A percentile compares a stretch with the other conserved stretches of the same genome.
phyloP scores from a whole-genome alignment of 768 basidiomycete genomes.

The Pleurotus sapidus region DNA sequence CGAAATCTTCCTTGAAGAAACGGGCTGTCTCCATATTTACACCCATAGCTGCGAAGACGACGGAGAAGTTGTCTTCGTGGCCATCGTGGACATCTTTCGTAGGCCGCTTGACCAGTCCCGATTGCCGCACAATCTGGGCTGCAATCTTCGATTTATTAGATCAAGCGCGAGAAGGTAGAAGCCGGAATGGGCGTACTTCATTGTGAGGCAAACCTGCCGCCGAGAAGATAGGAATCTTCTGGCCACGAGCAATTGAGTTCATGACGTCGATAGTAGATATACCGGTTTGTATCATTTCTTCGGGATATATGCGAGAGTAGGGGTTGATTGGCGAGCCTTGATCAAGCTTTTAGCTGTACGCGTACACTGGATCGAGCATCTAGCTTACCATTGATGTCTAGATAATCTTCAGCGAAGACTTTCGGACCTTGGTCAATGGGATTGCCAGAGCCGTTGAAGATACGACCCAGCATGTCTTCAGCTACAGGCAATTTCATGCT shows the following conservation, averaged over 20 bases:
- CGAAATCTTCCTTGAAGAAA: conserved; percentile 99
- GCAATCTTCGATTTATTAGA: conserved; percentile 66
- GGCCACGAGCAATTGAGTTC: conserved; percentile 99
- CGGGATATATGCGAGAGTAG: conserved; percentile 97
- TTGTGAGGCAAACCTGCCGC: conserved; percentile 99
- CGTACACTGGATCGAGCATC: conserved; percentile 8
- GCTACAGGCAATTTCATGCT: conserved; percentile 99
- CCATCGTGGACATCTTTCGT: conserved; percentile 98
- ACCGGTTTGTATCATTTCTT: conserved; percentile 99
- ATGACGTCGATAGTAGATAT: conserved; percentile 97
- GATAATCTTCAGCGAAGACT: conserved; percentile 98
- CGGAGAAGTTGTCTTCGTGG: conserved; percentile 99
- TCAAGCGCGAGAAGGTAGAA: background rate
- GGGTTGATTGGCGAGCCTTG: conserved; percentile 97
- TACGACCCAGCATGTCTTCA: conserved; percentile 98
- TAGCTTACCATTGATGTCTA: conserved; percentile 93
- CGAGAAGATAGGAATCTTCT: conserved; percentile 99
- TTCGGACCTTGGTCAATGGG: conserved; percentile 99
- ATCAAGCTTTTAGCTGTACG: background rate
- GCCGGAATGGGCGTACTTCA: conserved; percentile 52
- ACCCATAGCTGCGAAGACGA: conserved; percentile 99
- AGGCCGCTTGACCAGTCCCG: conserved; percentile 93
- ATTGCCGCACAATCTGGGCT: conserved; percentile 99
- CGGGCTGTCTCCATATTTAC: conserved; percentile 99
- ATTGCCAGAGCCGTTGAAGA: conserved; percentile 98